Conservation (phyloP, 2,329 filamentous ascomycete genomes). For the Calonectria leucothoes region DNA sequence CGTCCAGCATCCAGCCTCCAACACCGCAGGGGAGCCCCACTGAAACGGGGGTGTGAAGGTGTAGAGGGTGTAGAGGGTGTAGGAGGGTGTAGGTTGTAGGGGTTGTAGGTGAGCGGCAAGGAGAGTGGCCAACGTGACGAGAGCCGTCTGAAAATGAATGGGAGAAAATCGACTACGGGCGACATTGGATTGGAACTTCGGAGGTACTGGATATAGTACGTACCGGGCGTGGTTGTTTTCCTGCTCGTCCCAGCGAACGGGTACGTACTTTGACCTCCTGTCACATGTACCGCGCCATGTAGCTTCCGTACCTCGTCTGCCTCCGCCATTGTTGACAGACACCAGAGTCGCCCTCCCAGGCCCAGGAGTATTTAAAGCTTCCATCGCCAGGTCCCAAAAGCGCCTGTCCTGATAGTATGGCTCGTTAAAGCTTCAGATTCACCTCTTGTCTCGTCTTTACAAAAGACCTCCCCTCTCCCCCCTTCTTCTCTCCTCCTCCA, state of each 20-base stretch:
- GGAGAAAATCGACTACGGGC: constrained; percentile 19
- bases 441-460: constrained; percentile 22
- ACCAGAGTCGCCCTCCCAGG: constrained; percentile 25
- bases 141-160: constrained; percentile 18
- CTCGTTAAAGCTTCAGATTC: constrained; percentile 37
- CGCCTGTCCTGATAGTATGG: constrained; percentile 28
- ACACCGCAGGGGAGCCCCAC: constrained; percentile 15
- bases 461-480: constrained; percentile 19
- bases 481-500: constrained; percentile 19
- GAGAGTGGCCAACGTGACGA: constrained; percentile 27
- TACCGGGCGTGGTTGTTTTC: constrained; percentile 2
- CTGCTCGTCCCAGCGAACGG: constrained; percentile 17
- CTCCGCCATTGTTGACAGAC: constrained; percentile 36
- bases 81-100: constrained; percentile 1
- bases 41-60: constrained; percentile 1
- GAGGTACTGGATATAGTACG: constrained; percentile 14
- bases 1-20: neutral
- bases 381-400: constrained; percentile 38
- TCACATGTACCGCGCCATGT: constrained; percentile 18
- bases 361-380: constrained; percentile 43
- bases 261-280: constrained; percentile 11
- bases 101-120: constrained; percentile 21
- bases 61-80: neutral
- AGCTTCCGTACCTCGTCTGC: constrained; percentile 33
- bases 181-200: constrained; percentile 21